A percentile compares a stretch with the other conserved stretches of the same genome.
These are phyloP conservation scores for Eucalyptus cloeziana DNA, from an alignment of 345 rosid species.

Conservation along the genomic window DNA sequence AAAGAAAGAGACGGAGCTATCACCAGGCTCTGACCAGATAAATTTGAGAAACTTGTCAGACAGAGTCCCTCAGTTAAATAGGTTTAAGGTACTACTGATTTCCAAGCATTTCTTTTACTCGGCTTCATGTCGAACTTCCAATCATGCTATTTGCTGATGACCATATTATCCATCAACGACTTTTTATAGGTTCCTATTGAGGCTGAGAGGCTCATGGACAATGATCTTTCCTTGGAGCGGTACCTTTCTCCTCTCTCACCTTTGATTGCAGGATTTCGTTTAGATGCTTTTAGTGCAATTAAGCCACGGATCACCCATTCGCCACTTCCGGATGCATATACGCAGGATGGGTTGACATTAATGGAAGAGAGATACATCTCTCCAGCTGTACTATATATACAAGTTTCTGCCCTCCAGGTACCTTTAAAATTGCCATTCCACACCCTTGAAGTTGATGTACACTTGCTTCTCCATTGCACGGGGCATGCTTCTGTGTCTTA, in stretches of 20 bases:
- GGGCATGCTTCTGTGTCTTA: neutral
- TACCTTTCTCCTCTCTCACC: conserved; percentile 78
- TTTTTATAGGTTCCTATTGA: conserved; percentile 67
- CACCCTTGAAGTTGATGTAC: neutral
- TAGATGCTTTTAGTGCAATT: conserved; percentile 75
- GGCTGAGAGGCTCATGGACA: conserved; percentile 56
- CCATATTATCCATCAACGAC: neutral
- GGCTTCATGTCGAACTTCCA: neutral
- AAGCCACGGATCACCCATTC: conserved; percentile 75
- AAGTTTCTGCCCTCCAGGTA: conserved; percentile 91
- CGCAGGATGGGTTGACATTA: conserved; percentile 49
- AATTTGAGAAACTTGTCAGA: conserved; percentile 63
- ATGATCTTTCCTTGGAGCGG: conserved; percentile 70
- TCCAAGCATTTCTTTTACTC: neutral
- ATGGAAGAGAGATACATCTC: conserved; percentile 72
- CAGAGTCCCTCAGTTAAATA: conserved; percentile 60
- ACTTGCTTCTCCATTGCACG: neutral
- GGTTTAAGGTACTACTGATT: conserved; percentile 60
- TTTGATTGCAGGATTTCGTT: conserved; percentile 64
- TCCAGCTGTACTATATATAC: conserved; percentile 69
- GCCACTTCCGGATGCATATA: conserved; percentile 50
- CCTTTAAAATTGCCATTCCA: neutral
- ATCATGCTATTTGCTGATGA: neutral
- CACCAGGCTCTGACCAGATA: conserved; percentile 40
- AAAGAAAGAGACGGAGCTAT: conserved; percentile 21